These are phyloP conservation scores for Mucor indicus DNA, from an alignment of 371 early-diverging fungal genomes.

Conservation along the genomic window DNA sequence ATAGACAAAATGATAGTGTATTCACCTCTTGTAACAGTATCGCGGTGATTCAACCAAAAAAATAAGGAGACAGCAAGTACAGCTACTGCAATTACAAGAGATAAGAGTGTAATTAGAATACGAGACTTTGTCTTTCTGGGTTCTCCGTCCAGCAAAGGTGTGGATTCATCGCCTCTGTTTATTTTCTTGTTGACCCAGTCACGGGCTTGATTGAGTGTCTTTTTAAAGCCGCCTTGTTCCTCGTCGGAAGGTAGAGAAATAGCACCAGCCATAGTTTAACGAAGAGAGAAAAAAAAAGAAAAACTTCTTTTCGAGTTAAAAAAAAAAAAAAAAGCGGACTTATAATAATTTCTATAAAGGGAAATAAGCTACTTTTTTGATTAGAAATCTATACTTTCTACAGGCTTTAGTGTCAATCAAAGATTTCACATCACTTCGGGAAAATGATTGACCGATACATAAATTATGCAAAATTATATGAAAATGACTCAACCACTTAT, in stretches of 20 bases:
- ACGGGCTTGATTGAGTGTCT: constrained; percentile 4
- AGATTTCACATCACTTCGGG: too few species aligned
- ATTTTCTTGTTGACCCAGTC: constrained; percentile 49
- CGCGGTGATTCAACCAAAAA: constrained; percentile 35
- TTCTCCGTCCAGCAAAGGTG: constrained; percentile 31
- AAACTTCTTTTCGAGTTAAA: neutral
- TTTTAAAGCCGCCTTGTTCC: neutral
- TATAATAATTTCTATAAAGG: too few species aligned
- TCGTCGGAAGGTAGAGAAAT: constrained; percentile 9
- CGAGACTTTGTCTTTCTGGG: constrained; percentile 21
- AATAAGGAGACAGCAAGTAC: constrained; percentile 50
- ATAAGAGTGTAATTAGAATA: constrained; percentile 11
- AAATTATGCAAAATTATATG: too few species aligned
- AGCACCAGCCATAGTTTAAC: constrained; percentile 4
- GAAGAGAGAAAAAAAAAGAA: neutral
- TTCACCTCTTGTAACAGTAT: too few species aligned
- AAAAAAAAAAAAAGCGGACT: neutral
- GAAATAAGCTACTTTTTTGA: too few species aligned
- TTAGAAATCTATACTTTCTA: too few species aligned
- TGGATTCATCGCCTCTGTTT: constrained; percentile 48
- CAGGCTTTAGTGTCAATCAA: too few species aligned
- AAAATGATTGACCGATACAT: too few species aligned
- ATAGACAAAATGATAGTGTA: neutral
- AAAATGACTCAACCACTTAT: too few species aligned
- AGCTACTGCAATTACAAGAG: constrained; percentile 17